Percentiles rank a stretch among this genome's conserved stretches.
phyloP scores from a whole-genome alignment of 1,284 basidiomycete genomes.

The Malassezia vespertilionis region DNA sequence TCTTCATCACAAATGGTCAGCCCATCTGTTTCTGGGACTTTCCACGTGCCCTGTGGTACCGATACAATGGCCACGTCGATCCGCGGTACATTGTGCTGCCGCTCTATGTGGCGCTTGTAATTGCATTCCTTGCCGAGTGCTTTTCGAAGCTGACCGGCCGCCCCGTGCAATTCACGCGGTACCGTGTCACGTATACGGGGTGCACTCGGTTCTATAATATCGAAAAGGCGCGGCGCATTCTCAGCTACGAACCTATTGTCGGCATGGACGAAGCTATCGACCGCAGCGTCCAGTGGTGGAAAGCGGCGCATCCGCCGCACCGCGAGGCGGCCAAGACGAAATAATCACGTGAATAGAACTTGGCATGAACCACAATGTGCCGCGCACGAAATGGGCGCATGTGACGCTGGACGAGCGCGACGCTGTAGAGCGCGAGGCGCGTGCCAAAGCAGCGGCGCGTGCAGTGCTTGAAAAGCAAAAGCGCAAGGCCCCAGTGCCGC shows the following conservation, averaged over 20 bases:
- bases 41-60: slow-evolving; percentile 70
- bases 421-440: slow-evolving; percentile 2
- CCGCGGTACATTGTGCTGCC: slow-evolving; percentile 25
- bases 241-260: slow-evolving; percentile 85
- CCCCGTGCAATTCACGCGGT: slow-evolving; percentile 79
- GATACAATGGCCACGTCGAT: slow-evolving; percentile 27
- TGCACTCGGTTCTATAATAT: slow-evolving; percentile 77
- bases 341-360: slow-evolving; percentile 2
- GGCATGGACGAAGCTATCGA: slow-evolving; percentile 78
- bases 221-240: slow-evolving; percentile 78
- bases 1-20: slow-evolving; percentile 96
- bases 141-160: slow-evolving; percentile 65
- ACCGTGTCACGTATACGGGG: slow-evolving; percentile 62
- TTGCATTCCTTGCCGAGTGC: slow-evolving; percentile 55
- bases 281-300: slow-evolving; percentile 55
- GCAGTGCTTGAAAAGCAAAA: background rate
- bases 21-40: slow-evolving; percentile 96
- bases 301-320: slow-evolving; percentile 5
- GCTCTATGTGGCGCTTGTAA: slow-evolving; percentile 24
- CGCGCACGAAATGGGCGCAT: background rate
- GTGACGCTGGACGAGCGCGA: background rate
- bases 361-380: background rate
- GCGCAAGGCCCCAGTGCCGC: background rate
- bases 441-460: slow-evolving; percentile 10
- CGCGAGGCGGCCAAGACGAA: slow-evolving; percentile 16